Conservation (phyloP, 2,329 filamentous ascomycete species). For the Trichoderma sp. region DNA sequence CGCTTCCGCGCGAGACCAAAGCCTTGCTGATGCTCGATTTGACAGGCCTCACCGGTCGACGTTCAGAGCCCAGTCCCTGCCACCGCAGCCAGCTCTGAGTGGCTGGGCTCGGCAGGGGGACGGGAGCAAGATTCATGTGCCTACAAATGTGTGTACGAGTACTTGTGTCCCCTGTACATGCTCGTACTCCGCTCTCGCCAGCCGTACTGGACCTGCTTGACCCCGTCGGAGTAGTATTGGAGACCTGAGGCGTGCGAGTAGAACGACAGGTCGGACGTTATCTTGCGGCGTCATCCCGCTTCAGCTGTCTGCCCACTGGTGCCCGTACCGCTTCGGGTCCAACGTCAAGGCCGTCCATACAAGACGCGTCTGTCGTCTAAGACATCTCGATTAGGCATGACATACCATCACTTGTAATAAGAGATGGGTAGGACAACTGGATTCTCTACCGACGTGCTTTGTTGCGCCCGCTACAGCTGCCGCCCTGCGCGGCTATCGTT, state of each 20-base stretch:
- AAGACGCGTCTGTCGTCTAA: conserved; percentile 9
- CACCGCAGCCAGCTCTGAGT: conserved; percentile 3
- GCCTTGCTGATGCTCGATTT: conserved; percentile 21
- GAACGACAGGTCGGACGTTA: conserved; percentile 15
- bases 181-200: conserved; percentile 4
- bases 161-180: conserved; percentile 1
- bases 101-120: conserved; percentile 6
- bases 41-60: conserved; percentile 27
- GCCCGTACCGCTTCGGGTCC: background rate
- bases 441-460: conserved; percentile 1
- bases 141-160: background rate
- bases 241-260: conserved; percentile 7
- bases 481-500: conserved; percentile 3
- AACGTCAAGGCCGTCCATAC: conserved; percentile 2
- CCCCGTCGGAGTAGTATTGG: background rate
- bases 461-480: conserved; percentile 17
- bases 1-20: conserved; percentile 22
- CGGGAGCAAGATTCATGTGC: conserved; percentile 6
- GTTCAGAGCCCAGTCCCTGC: conserved; percentile 26
- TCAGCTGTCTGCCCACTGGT: conserved; percentile 14
- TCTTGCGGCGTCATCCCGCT: background rate
- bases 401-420: background rate
- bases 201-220: background rate
- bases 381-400: conserved; percentile 13
- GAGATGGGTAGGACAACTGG: background rate